A percentile compares a stretch with the other conserved stretches of the same genome.
These are phyloP conservation scores for Erigeron philadelphicus DNA, from an alignment of 140 eudicot species.

Conservation along the genomic window DNA sequence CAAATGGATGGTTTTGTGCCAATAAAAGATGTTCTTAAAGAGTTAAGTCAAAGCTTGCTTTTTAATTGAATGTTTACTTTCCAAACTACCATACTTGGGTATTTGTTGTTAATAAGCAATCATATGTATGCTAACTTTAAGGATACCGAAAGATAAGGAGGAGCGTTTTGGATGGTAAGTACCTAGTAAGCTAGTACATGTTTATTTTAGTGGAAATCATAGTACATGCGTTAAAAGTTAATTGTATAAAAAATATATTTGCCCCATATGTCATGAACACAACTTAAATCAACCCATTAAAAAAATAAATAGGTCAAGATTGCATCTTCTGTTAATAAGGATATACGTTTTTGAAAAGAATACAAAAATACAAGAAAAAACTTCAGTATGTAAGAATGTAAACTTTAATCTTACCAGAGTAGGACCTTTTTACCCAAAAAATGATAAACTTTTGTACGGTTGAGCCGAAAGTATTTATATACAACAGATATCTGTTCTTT, in stretches of 20 bases:
- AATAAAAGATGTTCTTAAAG: too few relatives aligned
- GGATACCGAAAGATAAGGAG: too few relatives aligned
- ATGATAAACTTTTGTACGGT: background rate
- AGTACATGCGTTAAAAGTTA: background rate
- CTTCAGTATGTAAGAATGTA: background rate
- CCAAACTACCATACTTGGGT: too few relatives aligned
- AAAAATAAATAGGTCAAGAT: background rate
- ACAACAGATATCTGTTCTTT: background rate
- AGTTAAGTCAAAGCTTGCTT: background rate
- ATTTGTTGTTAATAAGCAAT: too few relatives aligned
- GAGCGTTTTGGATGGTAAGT: too few relatives aligned
- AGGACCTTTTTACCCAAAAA: too few relatives aligned
- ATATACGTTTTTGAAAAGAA: background rate
- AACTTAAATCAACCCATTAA: background rate
- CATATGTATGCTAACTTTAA: too few relatives aligned
- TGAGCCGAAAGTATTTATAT: background rate
- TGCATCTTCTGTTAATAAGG: background rate
- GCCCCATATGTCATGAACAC: background rate
- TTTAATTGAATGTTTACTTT: too few relatives aligned
- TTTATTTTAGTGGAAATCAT: too few relatives aligned
- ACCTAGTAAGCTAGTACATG: too few relatives aligned
- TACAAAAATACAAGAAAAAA: background rate
- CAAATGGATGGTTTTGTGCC: too few relatives aligned
- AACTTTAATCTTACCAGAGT: background rate
- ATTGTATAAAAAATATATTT: background rate